Conservation (phyloP, 1,284 basidiomycete species). For the Meripilus lineatus region DNA sequence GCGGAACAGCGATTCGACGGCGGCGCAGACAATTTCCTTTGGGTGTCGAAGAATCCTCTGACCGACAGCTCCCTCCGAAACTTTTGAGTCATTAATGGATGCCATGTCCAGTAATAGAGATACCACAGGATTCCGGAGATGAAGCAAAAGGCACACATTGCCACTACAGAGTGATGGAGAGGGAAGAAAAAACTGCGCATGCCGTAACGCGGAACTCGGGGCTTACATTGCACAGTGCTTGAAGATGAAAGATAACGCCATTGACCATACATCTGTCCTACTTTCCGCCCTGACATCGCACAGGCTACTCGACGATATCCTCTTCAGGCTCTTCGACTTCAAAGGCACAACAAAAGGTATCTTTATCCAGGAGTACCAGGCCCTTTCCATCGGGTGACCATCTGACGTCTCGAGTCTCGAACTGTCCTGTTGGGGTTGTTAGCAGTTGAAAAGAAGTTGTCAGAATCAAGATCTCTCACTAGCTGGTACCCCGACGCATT, state of each 20-base stretch:
- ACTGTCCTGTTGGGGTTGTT: slow-evolving; percentile 42
- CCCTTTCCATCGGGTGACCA: slow-evolving; percentile 88
- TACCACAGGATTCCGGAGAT: neutral
- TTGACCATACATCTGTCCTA: too few species aligned
- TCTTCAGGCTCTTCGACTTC: slow-evolving; percentile 61
- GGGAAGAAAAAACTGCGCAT: too few species aligned
- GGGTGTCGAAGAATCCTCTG: too few species aligned
- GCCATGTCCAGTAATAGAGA: neutral
- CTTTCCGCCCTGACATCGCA: too few species aligned
- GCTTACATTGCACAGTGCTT: too few species aligned
- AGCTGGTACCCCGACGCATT: slow-evolving; percentile 76
- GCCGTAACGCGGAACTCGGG: too few species aligned
- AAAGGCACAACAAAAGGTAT: slow-evolving; percentile 80
- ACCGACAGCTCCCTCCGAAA: too few species aligned
- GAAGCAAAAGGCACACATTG: neutral
- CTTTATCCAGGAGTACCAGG: slow-evolving; percentile 63
- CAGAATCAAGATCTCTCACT: slow-evolving; percentile 42
- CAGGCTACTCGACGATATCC: too few species aligned
- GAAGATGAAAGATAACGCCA: too few species aligned
- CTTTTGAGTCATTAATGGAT: too few species aligned
- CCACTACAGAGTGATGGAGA: neutral
- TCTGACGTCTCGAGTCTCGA: slow-evolving; percentile 56
- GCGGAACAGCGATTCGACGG: too few species aligned
- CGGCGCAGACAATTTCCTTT: too few species aligned
- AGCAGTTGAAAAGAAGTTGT: neutral